Conservation (phyloP, 305 asterid species). For the Fraxinus baroniana region DNA sequence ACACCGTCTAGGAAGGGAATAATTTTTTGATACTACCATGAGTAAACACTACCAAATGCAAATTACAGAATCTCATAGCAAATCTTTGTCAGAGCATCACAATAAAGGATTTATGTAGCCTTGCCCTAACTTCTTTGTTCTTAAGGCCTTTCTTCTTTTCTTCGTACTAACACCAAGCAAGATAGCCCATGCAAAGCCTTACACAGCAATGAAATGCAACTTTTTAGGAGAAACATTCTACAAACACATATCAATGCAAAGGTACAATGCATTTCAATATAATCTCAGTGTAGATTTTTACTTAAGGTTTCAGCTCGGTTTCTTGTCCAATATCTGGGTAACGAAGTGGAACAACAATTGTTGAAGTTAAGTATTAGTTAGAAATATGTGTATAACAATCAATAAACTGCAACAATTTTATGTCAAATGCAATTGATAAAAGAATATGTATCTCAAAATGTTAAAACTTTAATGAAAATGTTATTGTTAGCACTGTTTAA, state of each 20-base stretch:
- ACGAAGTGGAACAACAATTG: not conserved
- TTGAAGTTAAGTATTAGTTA: not conserved
- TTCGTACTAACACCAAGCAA: not conserved
- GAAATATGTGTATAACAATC: not conserved
- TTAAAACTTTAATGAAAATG: not conserved
- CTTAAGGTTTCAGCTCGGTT: not conserved
- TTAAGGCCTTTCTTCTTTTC: not conserved
- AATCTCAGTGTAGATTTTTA: not conserved
- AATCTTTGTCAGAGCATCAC: not conserved
- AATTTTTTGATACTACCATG: not conserved
- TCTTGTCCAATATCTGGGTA: not conserved
- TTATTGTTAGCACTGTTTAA: too few relatives aligned
- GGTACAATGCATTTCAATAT: not conserved
- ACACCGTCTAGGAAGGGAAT: not conserved
- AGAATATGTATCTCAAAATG: not conserved
- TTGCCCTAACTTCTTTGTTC: not conserved
- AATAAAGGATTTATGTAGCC: not conserved
- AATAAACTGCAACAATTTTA: not conserved
- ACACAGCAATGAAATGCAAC: not conserved
- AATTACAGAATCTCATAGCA: not conserved
- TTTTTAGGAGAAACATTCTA: not conserved
- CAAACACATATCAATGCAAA: not conserved
- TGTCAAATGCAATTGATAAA: not conserved
- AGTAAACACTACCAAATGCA: not conserved
- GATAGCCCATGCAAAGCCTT: not conserved